phyloP scores from a whole-genome alignment of 306 rosid genomes.

The Dalbergia cochinchinensis region DNA sequence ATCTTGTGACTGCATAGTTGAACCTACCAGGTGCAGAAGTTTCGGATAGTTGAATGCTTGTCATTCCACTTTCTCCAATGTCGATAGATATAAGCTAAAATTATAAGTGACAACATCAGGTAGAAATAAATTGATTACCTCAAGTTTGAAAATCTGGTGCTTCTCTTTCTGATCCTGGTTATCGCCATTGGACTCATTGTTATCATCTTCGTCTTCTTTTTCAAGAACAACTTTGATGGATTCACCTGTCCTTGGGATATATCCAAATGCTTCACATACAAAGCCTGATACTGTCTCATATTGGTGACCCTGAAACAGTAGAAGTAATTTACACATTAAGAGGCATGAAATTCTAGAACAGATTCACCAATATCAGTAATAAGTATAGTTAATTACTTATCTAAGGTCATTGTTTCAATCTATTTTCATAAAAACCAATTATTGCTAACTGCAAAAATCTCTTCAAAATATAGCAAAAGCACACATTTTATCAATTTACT shows the following conservation, averaged over 20 bases:
- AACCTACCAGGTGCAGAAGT: not conserved
- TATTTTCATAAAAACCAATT: constrained; percentile 6
- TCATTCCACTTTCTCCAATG: not conserved
- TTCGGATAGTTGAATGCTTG: not conserved
- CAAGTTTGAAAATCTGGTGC: constrained; percentile 78
- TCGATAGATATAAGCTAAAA: not conserved
- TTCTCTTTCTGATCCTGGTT: constrained; percentile 77
- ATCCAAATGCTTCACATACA: constrained; percentile 96
- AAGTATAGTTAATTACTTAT: constrained; percentile 5
- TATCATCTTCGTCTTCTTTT: constrained; percentile 80
- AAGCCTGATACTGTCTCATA: constrained; percentile 99
- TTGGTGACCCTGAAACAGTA: constrained; percentile 81
- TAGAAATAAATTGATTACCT: constrained; percentile 62
- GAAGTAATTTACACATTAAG: constrained; percentile 6
- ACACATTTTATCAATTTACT: not conserved
- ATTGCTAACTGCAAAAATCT: not conserved
- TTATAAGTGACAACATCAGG: not conserved
- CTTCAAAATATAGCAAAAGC: constrained; percentile 10
- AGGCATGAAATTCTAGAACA: constrained; percentile 8
- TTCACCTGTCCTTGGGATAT: constrained; percentile 97
- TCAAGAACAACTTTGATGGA: constrained; percentile 86
- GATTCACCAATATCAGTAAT: not conserved
- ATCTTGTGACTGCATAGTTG: not conserved
- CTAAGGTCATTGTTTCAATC: not conserved
- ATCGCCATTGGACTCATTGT: constrained; percentile 68